Conservation (phyloP, 805 yeast species). For the Ogataea paradorogensis region DNA sequence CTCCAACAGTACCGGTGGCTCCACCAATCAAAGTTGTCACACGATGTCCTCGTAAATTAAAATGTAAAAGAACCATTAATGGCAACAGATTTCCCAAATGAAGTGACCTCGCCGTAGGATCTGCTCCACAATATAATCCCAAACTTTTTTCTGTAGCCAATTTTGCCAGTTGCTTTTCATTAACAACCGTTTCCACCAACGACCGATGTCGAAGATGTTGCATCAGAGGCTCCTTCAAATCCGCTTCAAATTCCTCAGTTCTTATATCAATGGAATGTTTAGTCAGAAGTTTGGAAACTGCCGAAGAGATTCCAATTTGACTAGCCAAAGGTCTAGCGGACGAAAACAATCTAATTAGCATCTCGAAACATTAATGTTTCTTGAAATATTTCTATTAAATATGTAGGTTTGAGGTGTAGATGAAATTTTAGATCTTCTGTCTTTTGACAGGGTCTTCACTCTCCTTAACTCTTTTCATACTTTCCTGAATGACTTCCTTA, state of each 20-base stretch:
- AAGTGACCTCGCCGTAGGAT: conserved; percentile 86
- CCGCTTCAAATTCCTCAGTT: conserved; percentile 27
- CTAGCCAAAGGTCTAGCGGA: neutral
- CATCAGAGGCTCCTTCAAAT: conserved; percentile 38
- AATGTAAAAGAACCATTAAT: conserved; percentile 78
- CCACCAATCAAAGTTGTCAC: conserved; percentile 87
- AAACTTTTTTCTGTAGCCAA: conserved; percentile 36
- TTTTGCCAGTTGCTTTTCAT: conserved; percentile 29
- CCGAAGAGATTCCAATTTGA: conserved; percentile 3
- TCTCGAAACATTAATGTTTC: conserved; percentile 10
- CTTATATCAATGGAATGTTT: conserved; percentile 19
- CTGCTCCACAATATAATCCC: conserved; percentile 89
- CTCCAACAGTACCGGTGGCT: conserved; percentile 95
- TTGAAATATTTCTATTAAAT: conserved; percentile 1
- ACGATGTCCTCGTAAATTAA: conserved; percentile 78
- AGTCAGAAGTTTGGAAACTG: conserved; percentile 14
- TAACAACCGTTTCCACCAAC: conserved; percentile 41
- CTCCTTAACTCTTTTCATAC: conserved; percentile 19
- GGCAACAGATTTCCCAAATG: conserved; percentile 93
- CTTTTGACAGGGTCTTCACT: conserved; percentile 10
- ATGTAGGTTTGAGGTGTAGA: conserved; percentile 2
- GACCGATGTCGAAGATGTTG: conserved; percentile 44
- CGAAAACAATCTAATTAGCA: conserved; percentile 4
- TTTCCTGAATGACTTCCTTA: conserved; percentile 34
- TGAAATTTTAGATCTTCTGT: neutral